Evolutionary conservation across 1,284 basidiomycete species (phyloP), one percentile per base, ranked within the genome.

Genomic region (Ustilago loliicola): DNA sequence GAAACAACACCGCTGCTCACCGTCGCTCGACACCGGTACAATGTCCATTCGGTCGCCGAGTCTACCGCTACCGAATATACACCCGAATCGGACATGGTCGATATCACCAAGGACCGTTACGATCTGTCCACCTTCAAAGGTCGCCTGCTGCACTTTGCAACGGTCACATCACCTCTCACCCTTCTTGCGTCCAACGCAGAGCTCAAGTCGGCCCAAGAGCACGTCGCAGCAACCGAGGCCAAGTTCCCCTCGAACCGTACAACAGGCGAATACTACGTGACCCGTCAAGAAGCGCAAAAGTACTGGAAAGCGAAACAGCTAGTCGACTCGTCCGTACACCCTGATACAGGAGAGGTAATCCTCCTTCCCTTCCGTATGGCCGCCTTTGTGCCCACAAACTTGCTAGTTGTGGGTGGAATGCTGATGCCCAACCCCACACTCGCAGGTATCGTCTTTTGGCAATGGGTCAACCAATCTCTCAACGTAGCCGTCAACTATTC

Each of bases 321-420:
- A 9, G 80, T 83, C 4, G 86, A 88, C 70, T 88, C 87, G 66
- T 87, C 86, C 0, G 87, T 89, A 10, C 88, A 88, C 73, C 88
- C 88, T 29, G 89, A 89, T 77, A 83, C 80, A 27, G 80, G 81
- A 32, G 79, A 83, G 60, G 78, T 80, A 32, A 78, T 83, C 1
- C 86, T 88, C 4, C 83, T 90, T 2, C 89, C 89, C 0, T 90
- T 90, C 80, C 81, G 89, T 34, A 88, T 89, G 86, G 87, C 85
- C 3, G 87, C 89, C 1, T 89, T 89, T 66, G 89, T 89, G 27
- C 89, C 89, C 7, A 89, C 89, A 38, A 90, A 90, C 80, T 75
- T 90, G 78, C 80, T 90, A 23, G 85, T 87, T 11, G 82, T 86
- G 4, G 87, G 87, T 1, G 88, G 88, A 21, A 89, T 89, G 88